Evolutionary conservation across 129 eudicot species (phyloP).

Genomic region (Artemisia argyi): DNA sequence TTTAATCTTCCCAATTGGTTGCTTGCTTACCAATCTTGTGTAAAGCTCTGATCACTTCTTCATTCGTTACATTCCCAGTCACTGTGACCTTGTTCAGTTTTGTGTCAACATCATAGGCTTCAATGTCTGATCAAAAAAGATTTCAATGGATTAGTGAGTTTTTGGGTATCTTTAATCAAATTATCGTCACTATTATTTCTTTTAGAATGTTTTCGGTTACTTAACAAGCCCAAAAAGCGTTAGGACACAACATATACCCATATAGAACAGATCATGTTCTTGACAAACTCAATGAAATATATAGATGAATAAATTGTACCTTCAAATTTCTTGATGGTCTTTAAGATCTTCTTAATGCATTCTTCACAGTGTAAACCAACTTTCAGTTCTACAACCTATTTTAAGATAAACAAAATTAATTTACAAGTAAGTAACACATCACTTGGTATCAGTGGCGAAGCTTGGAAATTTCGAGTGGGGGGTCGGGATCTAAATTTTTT

Average conservation of each 20-base stretch:
- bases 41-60: constrained; percentile 63
- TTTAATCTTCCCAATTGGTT: constrained; percentile 46
- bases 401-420: not conserved
- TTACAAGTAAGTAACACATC: constrained; percentile 2
- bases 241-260: too few species aligned
- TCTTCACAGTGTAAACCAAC: constrained; percentile 91
- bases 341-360: constrained; percentile 94
- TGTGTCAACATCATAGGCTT: constrained; percentile 82
- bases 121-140: constrained; percentile 56
- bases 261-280: too few species aligned
- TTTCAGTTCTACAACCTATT: constrained; percentile 82
- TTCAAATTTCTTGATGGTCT: constrained; percentile 92
- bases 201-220: too few species aligned
- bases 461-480: too few species aligned
- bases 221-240: too few species aligned
- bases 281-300: not conserved
- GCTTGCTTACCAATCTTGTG: constrained; percentile 91
- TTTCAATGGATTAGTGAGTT: not conserved
- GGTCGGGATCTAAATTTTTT: too few species aligned
- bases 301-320: constrained; percentile 39
- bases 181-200: too few species aligned
- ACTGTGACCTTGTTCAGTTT: constrained; percentile 74
- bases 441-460: too few species aligned
- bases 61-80: constrained; percentile 78
- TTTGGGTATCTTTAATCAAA: too few species aligned